Conservation (phyloP, 495 filamentous ascomycete species). For the Haplographium delicatum region DNA sequence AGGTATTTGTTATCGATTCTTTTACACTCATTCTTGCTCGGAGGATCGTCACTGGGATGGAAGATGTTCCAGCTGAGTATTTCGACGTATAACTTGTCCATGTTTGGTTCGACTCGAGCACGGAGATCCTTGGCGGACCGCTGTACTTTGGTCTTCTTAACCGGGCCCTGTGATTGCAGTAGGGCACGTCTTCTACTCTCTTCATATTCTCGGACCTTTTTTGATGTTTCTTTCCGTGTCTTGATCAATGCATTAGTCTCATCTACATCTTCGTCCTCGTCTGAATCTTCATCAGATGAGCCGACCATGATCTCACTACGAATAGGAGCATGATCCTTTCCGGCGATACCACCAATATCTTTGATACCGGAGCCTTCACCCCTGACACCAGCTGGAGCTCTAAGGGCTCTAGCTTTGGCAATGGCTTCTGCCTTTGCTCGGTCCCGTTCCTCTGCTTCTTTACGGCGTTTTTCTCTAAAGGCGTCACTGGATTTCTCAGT, state of each 20-base stretch:
- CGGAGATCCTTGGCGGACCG: slow-evolving; percentile 89
- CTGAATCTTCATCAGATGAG: slow-evolving; percentile 68
- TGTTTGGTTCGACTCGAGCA: slow-evolving; percentile 82
- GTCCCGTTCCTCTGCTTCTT: slow-evolving; percentile 67
- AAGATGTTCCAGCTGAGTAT: slow-evolving; percentile 94
- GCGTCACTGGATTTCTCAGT: slow-evolving; percentile 27
- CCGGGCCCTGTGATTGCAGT: slow-evolving; percentile 53
- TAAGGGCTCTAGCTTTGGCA: slow-evolving; percentile 57
- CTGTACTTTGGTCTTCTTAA: slow-evolving; percentile 71
- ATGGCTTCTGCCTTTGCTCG: slow-evolving; percentile 63
- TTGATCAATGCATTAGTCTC: slow-evolving; percentile 45
- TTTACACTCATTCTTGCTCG: slow-evolving; percentile 64
- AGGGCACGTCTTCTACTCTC: slow-evolving; percentile 49
- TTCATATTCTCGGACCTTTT: slow-evolving; percentile 48
- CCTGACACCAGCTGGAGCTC: slow-evolving; percentile 50
- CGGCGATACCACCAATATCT: slow-evolving; percentile 64
- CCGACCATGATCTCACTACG: slow-evolving; percentile 87
- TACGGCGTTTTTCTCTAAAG: slow-evolving; percentile 64
- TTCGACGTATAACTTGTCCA: slow-evolving; percentile 75
- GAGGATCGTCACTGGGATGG: slow-evolving; percentile 76
- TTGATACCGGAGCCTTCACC: slow-evolving; percentile 75
- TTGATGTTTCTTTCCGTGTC: slow-evolving; percentile 33
- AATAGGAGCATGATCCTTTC: slow-evolving; percentile 69
- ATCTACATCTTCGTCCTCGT: slow-evolving; percentile 51
- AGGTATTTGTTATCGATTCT: slow-evolving; percentile 70